phyloP scores from a whole-genome alignment of 768 basidiomycete species.

The Daedaleopsis nitida region DNA sequence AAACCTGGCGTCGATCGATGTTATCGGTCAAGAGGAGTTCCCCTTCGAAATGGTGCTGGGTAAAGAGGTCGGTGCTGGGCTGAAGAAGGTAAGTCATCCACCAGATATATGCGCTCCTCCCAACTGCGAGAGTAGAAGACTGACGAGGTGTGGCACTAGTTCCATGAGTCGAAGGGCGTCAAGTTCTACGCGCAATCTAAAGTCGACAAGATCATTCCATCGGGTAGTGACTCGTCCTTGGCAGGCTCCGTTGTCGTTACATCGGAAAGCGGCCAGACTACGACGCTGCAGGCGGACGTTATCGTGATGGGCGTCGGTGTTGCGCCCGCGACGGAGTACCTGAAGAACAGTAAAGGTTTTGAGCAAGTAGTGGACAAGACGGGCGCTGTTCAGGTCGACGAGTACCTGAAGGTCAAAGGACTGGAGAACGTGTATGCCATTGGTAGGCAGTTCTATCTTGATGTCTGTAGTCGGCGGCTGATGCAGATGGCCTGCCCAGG shows the following conservation, averaged over 20 bases:
- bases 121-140: too few relatives aligned
- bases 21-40: constrained; percentile 79
- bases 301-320: constrained; percentile 90
- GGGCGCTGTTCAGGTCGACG: constrained; percentile 77
- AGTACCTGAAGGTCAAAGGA: constrained; percentile 62
- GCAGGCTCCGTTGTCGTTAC: constrained; percentile 29
- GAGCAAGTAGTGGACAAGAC: constrained; percentile 63
- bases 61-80: constrained; percentile 71
- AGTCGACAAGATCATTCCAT: constrained; percentile 58
- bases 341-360: constrained; percentile 67
- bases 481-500: constrained; percentile 36
- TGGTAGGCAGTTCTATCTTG: constrained; percentile 41
- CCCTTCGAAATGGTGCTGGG: constrained; percentile 87
- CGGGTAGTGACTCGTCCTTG: constrained; percentile 21
- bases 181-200: constrained; percentile 80
- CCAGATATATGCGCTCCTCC: too few relatives aligned
- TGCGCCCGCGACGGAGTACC: constrained; percentile 75
- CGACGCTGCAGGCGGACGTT: constrained; percentile 69
- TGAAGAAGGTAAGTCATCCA: constrained; percentile 60
- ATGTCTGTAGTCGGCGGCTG: background rate
- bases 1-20: constrained; percentile 78
- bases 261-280: constrained; percentile 62
- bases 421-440: constrained; percentile 65
- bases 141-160: constrained; percentile 44
- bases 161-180: constrained; percentile 79